Base-by-base conservation (phyloP, 352 stramenopile genomes). In the Pythium utonaiense region DNA sequence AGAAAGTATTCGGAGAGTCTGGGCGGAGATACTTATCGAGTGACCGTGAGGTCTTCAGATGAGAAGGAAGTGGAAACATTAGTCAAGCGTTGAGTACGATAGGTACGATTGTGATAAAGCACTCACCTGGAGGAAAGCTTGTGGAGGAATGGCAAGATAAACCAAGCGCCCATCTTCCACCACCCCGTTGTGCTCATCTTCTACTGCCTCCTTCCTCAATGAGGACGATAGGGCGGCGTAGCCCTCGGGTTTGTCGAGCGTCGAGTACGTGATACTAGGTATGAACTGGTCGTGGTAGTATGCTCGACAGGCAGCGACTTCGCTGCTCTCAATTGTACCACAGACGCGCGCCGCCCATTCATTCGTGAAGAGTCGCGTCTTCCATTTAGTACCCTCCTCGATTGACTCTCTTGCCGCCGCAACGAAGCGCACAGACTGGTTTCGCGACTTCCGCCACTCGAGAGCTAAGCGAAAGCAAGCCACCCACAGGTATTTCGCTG, bases 401-500 rank as follows among this genome's bases (percentile, higher is more conserved):
- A 55, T 52, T 1, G 70, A 59, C 13, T 79, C 56, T 6, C 74
- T 74, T 19, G 73, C 80, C 16, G 73, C 77, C 1, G 83, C 83
- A 47, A 79, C 59, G 48, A 89, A 74, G 6, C 71, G 38, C 45
- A 75, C 69, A 41, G 38, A 5, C 51, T 54, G 22, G 13, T 22
- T 16, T 31, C 60, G 16, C 17, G 49, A 16, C 33, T 41, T 0
- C 14, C 59, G 45, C 3, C 57, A 56, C 19, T 86, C 49, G 13
- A 84, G 55, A 10, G 77, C 75, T 48, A 93, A 53, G 0, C 78
- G 80, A 56, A 91, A 86, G 47, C 77, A 66, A n/a, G 83, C 68
- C 10, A 83, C 75, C 84, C 86, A 95, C 34, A 95, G 66, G 74
- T 93, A 93, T 47, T 93, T 93, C 16, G 77, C 59, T n/a, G 86